Evolutionary conservation across 441 rosid species (phyloP).

Genomic region (Corymbia calophylla): DNA sequence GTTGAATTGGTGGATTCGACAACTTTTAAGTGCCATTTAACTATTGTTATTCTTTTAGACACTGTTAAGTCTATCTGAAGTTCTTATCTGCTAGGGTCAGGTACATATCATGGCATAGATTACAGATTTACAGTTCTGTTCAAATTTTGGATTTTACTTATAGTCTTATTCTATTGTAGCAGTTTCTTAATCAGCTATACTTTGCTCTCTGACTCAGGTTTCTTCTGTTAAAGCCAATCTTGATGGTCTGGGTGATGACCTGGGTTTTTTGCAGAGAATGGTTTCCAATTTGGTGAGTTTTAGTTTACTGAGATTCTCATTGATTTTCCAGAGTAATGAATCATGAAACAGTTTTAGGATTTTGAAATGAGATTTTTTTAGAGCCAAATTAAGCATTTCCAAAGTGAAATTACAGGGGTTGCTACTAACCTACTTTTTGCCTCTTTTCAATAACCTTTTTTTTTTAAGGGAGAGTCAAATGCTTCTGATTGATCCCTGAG

Average conservation of each 20-base stretch:
- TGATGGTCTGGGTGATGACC: conserved; percentile 47
- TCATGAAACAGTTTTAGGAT: not conserved
- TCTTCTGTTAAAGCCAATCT: conserved; percentile 55
- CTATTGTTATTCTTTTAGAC: not conserved
- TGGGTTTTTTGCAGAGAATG: conserved; percentile 55
- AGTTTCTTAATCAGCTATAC: not conserved
- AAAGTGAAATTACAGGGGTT: not conserved
- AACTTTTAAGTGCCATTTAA: not conserved
- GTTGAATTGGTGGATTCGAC: not conserved
- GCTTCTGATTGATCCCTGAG: not conserved
- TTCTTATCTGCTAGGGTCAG: not conserved
- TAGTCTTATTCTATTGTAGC: not conserved
- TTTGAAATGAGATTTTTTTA: not conserved
- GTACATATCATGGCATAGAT: not conserved
- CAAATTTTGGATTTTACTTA: not conserved
- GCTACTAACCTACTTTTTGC: not conserved
- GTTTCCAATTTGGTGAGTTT: conserved; percentile 66
- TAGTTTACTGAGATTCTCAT: not conserved
- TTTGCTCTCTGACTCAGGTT: conserved; percentile 44
- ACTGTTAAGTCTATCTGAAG: not conserved
- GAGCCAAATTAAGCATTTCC: not conserved
- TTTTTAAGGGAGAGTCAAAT: not conserved
- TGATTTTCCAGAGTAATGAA: not conserved
- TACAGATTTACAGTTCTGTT: not conserved
- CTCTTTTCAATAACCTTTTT: not conserved